These are phyloP conservation scores for Cercospora brassicicola DNA, from an alignment of 2,329 filamentous ascomycete genomes.

Conservation along the genomic window DNA sequence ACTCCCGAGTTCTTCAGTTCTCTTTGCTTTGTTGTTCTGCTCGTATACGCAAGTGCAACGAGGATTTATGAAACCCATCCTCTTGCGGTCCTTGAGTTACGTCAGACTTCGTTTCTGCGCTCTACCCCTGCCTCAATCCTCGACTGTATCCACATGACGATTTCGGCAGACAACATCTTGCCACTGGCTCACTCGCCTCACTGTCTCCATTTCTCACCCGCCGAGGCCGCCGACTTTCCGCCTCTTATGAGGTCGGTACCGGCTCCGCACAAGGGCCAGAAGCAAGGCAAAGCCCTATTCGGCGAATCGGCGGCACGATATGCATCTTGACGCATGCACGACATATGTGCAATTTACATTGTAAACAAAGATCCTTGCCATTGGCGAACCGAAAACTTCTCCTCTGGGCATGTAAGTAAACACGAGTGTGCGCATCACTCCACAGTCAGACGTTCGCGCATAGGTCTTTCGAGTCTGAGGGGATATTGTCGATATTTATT, in stretches of 20 bases:
- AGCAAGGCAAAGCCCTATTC: constrained; percentile 3
- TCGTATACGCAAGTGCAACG: not conserved
- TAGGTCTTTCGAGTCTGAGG: not conserved
- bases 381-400: not conserved
- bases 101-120: constrained; percentile 8
- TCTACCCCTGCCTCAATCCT: constrained; percentile 2
- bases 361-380: constrained; percentile 8
- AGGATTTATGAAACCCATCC: not conserved
- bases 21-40: not conserved
- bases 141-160: constrained; percentile 9
- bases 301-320: constrained; percentile 5
- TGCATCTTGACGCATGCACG: constrained; percentile 9
- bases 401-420: not conserved
- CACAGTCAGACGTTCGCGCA: constrained; percentile 1
- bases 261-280: not conserved
- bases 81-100: constrained; percentile 2
- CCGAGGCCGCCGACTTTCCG: not conserved
- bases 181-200: constrained; percentile 7
- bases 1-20: not conserved
- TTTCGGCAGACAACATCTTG: constrained; percentile 6
- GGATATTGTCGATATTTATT: not conserved
- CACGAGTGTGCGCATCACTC: not conserved
- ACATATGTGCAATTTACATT: constrained; percentile 5
- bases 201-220: not conserved
- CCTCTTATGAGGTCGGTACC: not conserved